Evolutionary conservation across 1,139 yeast species (phyloP).

Genomic region (Saccharomycopsis hybrid): DNA sequence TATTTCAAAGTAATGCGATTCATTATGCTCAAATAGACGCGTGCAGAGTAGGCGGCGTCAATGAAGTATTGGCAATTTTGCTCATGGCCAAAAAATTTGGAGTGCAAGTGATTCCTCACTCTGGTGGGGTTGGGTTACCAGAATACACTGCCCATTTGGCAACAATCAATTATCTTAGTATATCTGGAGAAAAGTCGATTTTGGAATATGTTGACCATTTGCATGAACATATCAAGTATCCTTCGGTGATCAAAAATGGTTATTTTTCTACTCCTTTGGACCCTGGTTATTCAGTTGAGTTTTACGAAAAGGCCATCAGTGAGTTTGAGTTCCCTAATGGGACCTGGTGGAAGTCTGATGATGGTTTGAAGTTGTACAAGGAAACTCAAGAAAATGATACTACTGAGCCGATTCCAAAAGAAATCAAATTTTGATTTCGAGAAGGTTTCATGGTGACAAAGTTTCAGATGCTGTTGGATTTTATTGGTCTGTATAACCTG

Average conservation of each 20-base stretch:
- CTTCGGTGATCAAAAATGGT: constrained; percentile 32
- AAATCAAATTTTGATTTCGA: not conserved
- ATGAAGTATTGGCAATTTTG: constrained; percentile 35
- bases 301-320: constrained; percentile 30
- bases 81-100: constrained; percentile 34
- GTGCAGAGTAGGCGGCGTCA: constrained; percentile 36
- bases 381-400: constrained; percentile 18
- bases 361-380: constrained; percentile 20
- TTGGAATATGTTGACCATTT: constrained; percentile 32
- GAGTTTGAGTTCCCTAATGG: constrained; percentile 33
- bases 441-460: not conserved
- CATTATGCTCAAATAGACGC: constrained; percentile 36
- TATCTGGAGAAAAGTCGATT: constrained; percentile 31
- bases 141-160: constrained; percentile 36
- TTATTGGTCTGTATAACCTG: not conserved
- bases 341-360: constrained; percentile 31
- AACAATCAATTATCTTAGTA: constrained; percentile 34
- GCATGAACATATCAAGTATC: constrained; percentile 31
- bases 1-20: constrained; percentile 33
- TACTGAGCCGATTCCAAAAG: constrained; percentile 13
- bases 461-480: not conserved
- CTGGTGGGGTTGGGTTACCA: constrained; percentile 38
- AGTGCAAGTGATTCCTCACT: constrained; percentile 36
- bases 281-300: constrained; percentile 35
- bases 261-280: constrained; percentile 33